These are phyloP conservation scores for Aspergillus tanneri DNA, from an alignment of 2,329 filamentous ascomycete genomes.

Conservation along the genomic window DNA sequence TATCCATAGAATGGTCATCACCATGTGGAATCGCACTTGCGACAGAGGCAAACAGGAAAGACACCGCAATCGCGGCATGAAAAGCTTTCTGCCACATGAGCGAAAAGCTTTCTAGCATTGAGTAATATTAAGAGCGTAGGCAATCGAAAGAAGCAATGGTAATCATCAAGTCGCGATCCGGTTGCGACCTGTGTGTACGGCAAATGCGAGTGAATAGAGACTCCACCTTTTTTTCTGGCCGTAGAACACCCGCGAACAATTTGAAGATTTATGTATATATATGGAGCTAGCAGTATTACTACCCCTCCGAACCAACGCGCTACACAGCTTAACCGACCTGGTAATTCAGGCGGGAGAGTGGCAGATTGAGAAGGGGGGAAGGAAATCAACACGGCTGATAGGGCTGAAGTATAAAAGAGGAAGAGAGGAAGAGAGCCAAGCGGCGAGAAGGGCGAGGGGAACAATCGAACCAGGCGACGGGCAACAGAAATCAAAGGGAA, in stretches of 20 bases:
- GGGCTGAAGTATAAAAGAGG: constrained; percentile 18
- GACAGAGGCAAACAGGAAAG: constrained; percentile 30
- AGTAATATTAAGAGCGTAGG: too few relatives aligned
- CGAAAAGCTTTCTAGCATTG: too few relatives aligned
- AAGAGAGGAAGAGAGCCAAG: not conserved
- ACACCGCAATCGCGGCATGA: constrained; percentile 30
- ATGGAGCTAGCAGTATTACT: not conserved
- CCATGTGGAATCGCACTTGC: constrained; percentile 36
- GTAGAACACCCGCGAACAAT: not conserved
- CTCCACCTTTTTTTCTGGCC: not conserved
- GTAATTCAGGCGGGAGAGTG: not conserved
- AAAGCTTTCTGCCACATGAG: constrained; percentile 28
- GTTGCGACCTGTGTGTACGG: too few relatives aligned
- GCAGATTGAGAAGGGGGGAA: not conserved
- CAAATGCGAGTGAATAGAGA: too few relatives aligned
- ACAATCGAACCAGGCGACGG: constrained; percentile 7
- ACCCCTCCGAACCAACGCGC: not conserved
- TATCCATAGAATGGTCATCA: constrained; percentile 33
- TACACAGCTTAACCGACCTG: not conserved
- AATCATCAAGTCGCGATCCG: not conserved
- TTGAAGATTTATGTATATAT: not conserved
- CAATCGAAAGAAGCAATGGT: not conserved
- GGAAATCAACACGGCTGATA: constrained; percentile 8
- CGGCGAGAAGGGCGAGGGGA: constrained; percentile 2
- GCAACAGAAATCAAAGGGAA: constrained; percentile 1